Conservation (phyloP, 2,329 filamentous ascomycete genomes). For the Pseudofabraea citricarpa region DNA sequence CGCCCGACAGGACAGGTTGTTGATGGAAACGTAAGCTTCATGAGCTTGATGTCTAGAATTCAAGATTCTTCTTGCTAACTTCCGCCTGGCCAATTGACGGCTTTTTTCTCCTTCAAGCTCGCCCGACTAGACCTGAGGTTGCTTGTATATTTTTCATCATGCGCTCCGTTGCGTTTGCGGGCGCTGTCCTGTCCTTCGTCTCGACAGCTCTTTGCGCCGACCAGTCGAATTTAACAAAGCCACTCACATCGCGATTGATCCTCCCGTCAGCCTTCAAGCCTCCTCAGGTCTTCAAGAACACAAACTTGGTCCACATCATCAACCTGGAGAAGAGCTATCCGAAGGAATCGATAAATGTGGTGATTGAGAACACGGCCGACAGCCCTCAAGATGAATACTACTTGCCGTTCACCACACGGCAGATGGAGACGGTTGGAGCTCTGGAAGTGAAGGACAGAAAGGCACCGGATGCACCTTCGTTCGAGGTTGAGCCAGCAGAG, state of each 20-base stretch:
- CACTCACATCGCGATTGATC: conserved; percentile 50
- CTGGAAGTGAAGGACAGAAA: conserved; percentile 94
- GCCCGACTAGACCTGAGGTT: conserved; percentile 13
- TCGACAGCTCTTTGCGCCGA: conserved; percentile 23
- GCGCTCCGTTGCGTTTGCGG: conserved; percentile 39
- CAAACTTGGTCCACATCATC: conserved; percentile 82
- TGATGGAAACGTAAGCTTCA: conserved; percentile 19
- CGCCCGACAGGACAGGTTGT: conserved; percentile 1
- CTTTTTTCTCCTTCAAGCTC: conserved; percentile 6
- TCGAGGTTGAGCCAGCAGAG: conserved; percentile 65
- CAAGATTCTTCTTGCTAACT: not conserved
- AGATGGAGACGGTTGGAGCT: conserved; percentile 74
- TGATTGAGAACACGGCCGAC: conserved; percentile 81
- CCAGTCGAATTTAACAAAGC: conserved; percentile 25
- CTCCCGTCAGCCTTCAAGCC: conserved; percentile 70
- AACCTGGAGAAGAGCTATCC: conserved; percentile 92
- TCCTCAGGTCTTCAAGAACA: conserved; percentile 88
- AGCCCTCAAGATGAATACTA: conserved; percentile 86
- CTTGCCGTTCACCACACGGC: conserved; percentile 73
- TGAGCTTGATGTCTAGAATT: conserved; percentile 6
- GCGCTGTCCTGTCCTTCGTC: conserved; percentile 52
- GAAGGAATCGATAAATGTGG: conserved; percentile 87
- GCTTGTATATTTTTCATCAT: conserved; percentile 21
- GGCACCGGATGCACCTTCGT: conserved; percentile 60
- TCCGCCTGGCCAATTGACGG: conserved; percentile 6